Base-by-base conservation (phyloP, 495 filamentous ascomycete genomes). In the Tuber umbilicatum region DNA sequence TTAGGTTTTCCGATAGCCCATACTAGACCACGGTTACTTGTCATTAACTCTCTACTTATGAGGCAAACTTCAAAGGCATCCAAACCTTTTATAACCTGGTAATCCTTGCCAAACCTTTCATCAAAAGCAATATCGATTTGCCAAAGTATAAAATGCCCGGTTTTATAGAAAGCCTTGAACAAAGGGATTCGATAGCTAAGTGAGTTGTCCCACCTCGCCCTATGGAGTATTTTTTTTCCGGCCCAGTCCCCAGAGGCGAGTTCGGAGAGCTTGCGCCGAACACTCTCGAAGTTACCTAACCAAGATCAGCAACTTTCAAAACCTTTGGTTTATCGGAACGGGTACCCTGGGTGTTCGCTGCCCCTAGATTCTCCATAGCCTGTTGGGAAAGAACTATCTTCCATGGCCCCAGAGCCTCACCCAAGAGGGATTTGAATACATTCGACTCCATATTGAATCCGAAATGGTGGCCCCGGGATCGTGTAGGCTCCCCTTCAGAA, bases 341-440 rank as follows among this genome's bases (percentile, higher is more conserved):
- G 31, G 43, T 71, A 78, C 77, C 72, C 23, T 41, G 17, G 27
- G 17, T 27, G 37, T 14, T 70, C n/a, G 41, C 47, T 4, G 73
- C 9, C 42, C 67, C 72, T 19, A 84, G 27, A 55, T 76, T 79
- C 5, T 75, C 80, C 14, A 86, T 73, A 16, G 85, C 85, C 14
- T 73, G 60, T 6, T 73, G 70, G 6, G 85, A 85, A 7, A 86
- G 68, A 1, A 84, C 47, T n/a, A 86, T 74, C 73, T 85, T 85
- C 85, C 85, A 86, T 9, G 73, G 14, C 10, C 85, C 85, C 0
- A 85, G 7, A n/a, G 71, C 68, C 9, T 80, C 78, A 0, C 83
- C 84, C 41, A 84, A 81, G 6, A 81, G 64, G 14, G 35, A 42
- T 19, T 73, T 70, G 35, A 78, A 68, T 50, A 75, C 21, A 50